Percentiles rank a stretch among this genome's conserved stretches.
phyloP scores from a whole-genome alignment of 2,329 filamentous ascomycete genomes.

The Pezicula radicicola region DNA sequence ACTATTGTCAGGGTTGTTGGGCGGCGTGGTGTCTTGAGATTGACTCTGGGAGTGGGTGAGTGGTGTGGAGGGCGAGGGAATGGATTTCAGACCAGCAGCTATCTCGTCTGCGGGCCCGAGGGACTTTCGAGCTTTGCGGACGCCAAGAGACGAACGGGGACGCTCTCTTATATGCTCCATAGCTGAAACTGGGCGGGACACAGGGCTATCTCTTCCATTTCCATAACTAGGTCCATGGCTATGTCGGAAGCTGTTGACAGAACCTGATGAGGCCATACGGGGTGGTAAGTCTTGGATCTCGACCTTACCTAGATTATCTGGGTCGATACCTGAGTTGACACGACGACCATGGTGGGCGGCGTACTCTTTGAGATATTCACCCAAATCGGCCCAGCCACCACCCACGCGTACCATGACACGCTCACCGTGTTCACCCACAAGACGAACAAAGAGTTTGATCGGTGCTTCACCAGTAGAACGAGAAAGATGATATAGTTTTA shows the following conservation, averaged over 20 bases:
- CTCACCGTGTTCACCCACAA: slow-evolving; percentile 85
- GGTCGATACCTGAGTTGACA: slow-evolving; percentile 34
- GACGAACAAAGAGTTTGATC: slow-evolving; percentile 90
- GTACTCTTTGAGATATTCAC: slow-evolving; percentile 92
- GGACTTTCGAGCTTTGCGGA: slow-evolving; percentile 24
- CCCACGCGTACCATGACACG: slow-evolving; percentile 97
- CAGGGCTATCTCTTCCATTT: slow-evolving; percentile 38
- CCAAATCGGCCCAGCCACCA: slow-evolving; percentile 96
- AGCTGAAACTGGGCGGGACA: slow-evolving; percentile 20
- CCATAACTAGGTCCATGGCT: no score
- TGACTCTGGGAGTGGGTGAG: slow-evolving; percentile 8
- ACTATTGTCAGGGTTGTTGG: slow-evolving; percentile 7
- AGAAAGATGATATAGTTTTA: slow-evolving; percentile 89
- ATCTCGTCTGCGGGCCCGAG: slow-evolving; percentile 11
- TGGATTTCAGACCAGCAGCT: background rate
- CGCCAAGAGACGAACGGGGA: slow-evolving; percentile 21
- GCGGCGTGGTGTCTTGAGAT: slow-evolving; percentile 12
- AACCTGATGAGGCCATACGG: slow-evolving; percentile 21
- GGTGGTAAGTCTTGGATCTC: slow-evolving; percentile 54
- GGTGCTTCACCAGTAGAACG: slow-evolving; percentile 80
- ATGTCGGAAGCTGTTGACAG: slow-evolving; percentile 17
- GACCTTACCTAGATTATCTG: slow-evolving; percentile 44
- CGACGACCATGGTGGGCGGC: slow-evolving; percentile 86
- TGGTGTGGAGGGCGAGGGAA: slow-evolving; percentile 20
- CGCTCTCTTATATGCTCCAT: slow-evolving; percentile 15